A percentile compares a stretch with the other conserved stretches of the same genome.
Evolutionary conservation across 2,329 filamentous ascomycete species (phyloP).

Genomic region (Chaetothyriales sp.): DNA sequence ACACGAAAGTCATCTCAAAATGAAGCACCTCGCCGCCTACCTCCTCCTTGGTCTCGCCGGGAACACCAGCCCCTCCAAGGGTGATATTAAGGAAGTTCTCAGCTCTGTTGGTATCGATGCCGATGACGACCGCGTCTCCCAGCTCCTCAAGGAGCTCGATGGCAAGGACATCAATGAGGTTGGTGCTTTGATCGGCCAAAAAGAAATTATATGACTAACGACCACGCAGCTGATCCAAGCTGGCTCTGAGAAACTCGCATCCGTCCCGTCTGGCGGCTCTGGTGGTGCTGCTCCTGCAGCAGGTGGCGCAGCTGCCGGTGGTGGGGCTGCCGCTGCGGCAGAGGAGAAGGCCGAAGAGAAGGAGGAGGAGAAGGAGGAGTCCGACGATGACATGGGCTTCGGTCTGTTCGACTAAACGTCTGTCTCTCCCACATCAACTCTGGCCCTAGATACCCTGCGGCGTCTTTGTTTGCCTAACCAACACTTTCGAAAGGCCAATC

Average conservation of each 20-base stretch:
- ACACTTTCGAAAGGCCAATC: background rate
- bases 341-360: slow-evolving; percentile 84
- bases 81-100: slow-evolving; percentile 78
- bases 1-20: slow-evolving; percentile 43
- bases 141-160: slow-evolving; percentile 65
- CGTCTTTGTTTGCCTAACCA: background rate
- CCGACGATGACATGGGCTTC: slow-evolving; percentile 60
- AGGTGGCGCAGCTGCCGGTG: slow-evolving; percentile 48
- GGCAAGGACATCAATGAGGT: slow-evolving; percentile 72
- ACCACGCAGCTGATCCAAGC: slow-evolving; percentile 66
- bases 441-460: background rate
- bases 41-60: slow-evolving; percentile 90
- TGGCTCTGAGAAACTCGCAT: slow-evolving; percentile 87
- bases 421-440: slow-evolving; percentile 2
- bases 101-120: slow-evolving; percentile 87
- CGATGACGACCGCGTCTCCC: slow-evolving; percentile 76
- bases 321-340: slow-evolving; percentile 65
- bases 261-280: slow-evolving; percentile 82
- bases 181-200: slow-evolving; percentile 3
- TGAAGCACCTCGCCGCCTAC: slow-evolving; percentile 99
- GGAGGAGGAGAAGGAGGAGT: slow-evolving; percentile 65
- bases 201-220: slow-evolving; percentile 18
- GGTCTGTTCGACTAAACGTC: slow-evolving; percentile 49
- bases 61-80: slow-evolving; percentile 73
- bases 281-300: slow-evolving; percentile 50